Evolutionary conservation across 2,329 filamentous ascomycete species (phyloP).

Genomic region (Cladophialophora chaetospira): DNA sequence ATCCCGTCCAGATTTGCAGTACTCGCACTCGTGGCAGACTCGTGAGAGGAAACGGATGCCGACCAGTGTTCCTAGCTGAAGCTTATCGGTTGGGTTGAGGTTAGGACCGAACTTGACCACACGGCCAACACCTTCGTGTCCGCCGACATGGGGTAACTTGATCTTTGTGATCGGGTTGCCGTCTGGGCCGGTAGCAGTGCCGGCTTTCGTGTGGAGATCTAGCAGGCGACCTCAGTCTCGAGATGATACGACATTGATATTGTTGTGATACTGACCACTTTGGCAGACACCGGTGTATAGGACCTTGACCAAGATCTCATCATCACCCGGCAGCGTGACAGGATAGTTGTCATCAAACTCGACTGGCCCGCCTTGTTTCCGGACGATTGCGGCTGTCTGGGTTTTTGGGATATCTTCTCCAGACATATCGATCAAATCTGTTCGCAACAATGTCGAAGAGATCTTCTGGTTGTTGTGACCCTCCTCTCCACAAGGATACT

Average conservation of each 20-base stretch:
- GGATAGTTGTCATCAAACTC: constrained; percentile 47
- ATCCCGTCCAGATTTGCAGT: constrained; percentile 45
- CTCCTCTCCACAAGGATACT: too few relatives aligned
- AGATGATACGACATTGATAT: not conserved
- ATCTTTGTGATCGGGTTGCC: constrained; percentile 47
- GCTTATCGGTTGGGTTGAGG: constrained; percentile 30
- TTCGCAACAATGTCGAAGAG: not conserved
- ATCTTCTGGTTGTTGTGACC: too few relatives aligned
- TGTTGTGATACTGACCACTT: constrained; percentile 39
- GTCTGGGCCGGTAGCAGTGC: constrained; percentile 43
- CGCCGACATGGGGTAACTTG: constrained; percentile 50
- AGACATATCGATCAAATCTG: constrained; percentile 12
- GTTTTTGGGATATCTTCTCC: constrained; percentile 20
- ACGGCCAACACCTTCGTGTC: constrained; percentile 49
- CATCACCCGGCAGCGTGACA: constrained; percentile 41
- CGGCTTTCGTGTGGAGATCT: constrained; percentile 47
- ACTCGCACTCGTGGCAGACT: constrained; percentile 48
- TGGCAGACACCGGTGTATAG: constrained; percentile 51
- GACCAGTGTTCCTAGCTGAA: constrained; percentile 45
- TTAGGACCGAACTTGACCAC: constrained; percentile 44
- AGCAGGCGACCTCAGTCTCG: not conserved
- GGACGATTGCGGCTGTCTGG: constrained; percentile 48
- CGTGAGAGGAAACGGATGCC: constrained; percentile 49
- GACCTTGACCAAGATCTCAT: constrained; percentile 50
- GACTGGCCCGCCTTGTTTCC: constrained; percentile 42